Base-by-base conservation (phyloP, 2,329 filamentous ascomycete genomes). In the Lecanicillium sp. region DNA sequence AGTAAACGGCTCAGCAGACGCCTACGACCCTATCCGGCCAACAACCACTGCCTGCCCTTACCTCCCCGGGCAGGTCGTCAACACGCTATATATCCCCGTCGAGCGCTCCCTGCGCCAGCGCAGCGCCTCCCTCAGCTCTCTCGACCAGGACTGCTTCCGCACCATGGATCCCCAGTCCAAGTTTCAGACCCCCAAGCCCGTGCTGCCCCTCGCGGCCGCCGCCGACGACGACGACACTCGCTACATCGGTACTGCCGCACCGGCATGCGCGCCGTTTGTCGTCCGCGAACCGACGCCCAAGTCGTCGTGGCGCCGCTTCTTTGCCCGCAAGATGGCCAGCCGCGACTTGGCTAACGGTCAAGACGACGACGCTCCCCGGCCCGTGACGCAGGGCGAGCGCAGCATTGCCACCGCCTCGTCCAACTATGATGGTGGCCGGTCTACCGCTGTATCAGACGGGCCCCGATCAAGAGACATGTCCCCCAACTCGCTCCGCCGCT, bases 1-100 rank as follows among this genome's bases (percentile, higher is more conserved):
- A 56, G 61, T 96, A 30, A 80, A 96, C 59, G 80, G 82, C 49
- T 79, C 82, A 34, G 69, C 79, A 25, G 89, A 96, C 60, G 79
- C 76, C 37, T 79, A 87, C 57, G 87, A 95, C 56, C 68, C 81
- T 19, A 64, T 76, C 3, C 70, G 84, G 50, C 82, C 84, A 14
- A 81, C 75, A 10, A 95, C 89, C 2, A 88, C 78, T 3, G 64
- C 75, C 31, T 97, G 90, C 55, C 88, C 90, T 27, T 79, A 90
- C 46, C 72, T 96, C 18, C 90, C 90, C 4, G 90, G 90, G 12
- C 90, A 96, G 60, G 74, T 75, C 3, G 77, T 96, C 56, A 96
- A 97, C 62, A 77, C 87, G 12, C 67, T 97, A 40, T 79, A 84
- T 39, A 78, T 97, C 10, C 90, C 90, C 12, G 66, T 77, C 25